Evolutionary conservation across 2,329 filamentous ascomycete genomes (phyloP).

Genomic region (Arthroderma uncinatum): DNA sequence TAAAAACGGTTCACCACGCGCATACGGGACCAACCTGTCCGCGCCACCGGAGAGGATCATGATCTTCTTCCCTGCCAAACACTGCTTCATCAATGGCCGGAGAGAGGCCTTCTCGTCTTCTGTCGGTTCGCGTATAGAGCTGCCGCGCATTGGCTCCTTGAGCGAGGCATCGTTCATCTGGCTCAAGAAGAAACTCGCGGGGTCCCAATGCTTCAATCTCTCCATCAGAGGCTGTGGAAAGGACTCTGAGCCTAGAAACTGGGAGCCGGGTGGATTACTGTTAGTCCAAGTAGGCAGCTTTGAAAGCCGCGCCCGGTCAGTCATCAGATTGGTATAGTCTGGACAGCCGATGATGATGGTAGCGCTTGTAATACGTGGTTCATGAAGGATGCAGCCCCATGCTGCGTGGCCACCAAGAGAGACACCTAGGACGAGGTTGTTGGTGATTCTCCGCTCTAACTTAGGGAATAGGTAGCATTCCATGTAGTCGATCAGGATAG

Average conservation of each 20-base stretch:
- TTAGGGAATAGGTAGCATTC: slow-evolving; percentile 60
- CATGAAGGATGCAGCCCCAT: slow-evolving; percentile 72
- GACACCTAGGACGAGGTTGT: slow-evolving; percentile 68
- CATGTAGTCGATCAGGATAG: slow-evolving; percentile 63
- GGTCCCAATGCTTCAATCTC: slow-evolving; percentile 57
- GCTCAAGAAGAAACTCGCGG: slow-evolving; percentile 61
- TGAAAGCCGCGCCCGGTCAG: slow-evolving; percentile 61
- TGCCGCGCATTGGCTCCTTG: slow-evolving; percentile 21
- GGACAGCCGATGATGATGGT: slow-evolving; percentile 80
- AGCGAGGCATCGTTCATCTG: slow-evolving; percentile 23
- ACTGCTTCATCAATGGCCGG: slow-evolving; percentile 32
- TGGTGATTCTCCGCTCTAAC: slow-evolving; percentile 37
- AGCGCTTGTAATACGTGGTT: slow-evolving; percentile 65
- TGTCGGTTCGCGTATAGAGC: slow-evolving; percentile 27
- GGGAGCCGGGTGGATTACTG: slow-evolving; percentile 43
- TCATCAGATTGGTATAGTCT: slow-evolving; percentile 73
- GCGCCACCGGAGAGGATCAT: slow-evolving; percentile 43
- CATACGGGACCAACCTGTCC: slow-evolving; percentile 53
- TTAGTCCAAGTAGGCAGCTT: slow-evolving; percentile 52
- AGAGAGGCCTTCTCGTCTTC: slow-evolving; percentile 36
- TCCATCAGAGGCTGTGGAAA: slow-evolving; percentile 61
- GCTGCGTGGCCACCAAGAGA: slow-evolving; percentile 78
- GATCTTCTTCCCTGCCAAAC: slow-evolving; percentile 43
- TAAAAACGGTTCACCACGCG: slow-evolving; percentile 45
- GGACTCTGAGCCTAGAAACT: slow-evolving; percentile 65